Percentiles rank a stretch among this genome's conserved stretches.
These are phyloP conservation scores for Saposhnikovia divaricata DNA, from an alignment of 129 eudicot species.

Conservation along the genomic window DNA sequence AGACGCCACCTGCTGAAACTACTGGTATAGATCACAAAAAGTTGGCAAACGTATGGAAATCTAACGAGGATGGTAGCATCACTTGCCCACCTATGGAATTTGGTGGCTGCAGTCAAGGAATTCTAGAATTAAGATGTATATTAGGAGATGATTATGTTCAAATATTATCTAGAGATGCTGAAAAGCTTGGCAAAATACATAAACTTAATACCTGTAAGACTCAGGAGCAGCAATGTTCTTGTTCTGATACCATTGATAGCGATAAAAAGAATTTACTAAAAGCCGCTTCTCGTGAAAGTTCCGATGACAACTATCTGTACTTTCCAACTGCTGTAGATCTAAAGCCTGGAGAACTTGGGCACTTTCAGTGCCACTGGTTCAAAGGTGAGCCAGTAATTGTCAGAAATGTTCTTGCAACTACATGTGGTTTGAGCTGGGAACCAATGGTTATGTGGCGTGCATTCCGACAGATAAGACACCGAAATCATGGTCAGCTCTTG, in stretches of 20 bases:
- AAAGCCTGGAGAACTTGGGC: not conserved
- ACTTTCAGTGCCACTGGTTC: not conserved
- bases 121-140: not conserved
- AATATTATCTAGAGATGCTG: not conserved
- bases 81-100: not conserved
- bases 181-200: not conserved
- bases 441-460: constrained; percentile 10
- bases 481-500: not conserved
- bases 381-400: constrained; percentile 5
- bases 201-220: not conserved
- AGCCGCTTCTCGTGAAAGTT: constrained; percentile 2
- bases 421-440: constrained; percentile 6
- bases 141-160: not conserved
- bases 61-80: not conserved
- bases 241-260: not conserved
- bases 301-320: not conserved
- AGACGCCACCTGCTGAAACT: not conserved
- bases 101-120: not conserved
- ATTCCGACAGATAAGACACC: not conserved
- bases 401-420: constrained; percentile 6
- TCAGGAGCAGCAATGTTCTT: not conserved
- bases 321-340: not conserved
- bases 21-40: not conserved
- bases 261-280: not conserved
- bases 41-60: not conserved